Evolutionary conservation across 2,329 filamentous ascomycete species (phyloP).

Genomic region (Corinectria fuckeliana): DNA sequence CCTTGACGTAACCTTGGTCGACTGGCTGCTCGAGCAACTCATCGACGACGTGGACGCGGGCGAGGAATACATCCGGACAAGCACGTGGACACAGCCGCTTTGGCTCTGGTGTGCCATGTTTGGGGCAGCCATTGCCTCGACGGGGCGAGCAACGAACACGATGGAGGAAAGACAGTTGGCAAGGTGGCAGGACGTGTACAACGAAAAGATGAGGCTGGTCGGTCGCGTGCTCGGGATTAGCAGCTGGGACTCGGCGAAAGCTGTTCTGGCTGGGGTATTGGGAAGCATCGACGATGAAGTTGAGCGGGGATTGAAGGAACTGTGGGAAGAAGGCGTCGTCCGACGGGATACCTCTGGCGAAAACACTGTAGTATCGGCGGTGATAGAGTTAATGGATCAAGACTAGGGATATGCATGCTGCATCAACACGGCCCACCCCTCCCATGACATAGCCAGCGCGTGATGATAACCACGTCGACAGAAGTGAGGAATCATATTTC

Average conservation of each 20-base stretch:
- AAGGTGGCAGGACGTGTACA: constrained; percentile 47
- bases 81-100: constrained; percentile 50
- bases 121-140: constrained; percentile 49
- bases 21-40: constrained; percentile 54
- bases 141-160: constrained; percentile 45
- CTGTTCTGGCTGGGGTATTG: constrained; percentile 46
- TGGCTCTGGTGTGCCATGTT: constrained; percentile 57
- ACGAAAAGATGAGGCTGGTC: constrained; percentile 50
- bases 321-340: constrained; percentile 50
- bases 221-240: constrained; percentile 47
- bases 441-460: constrained; percentile 8
- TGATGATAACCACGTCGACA: constrained; percentile 20
- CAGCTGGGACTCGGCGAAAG: constrained; percentile 48
- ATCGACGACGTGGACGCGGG: constrained; percentile 52
- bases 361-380: constrained; percentile 28
- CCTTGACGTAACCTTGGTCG: constrained; percentile 52
- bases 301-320: constrained; percentile 47
- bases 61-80: constrained; percentile 48
- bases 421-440: constrained; percentile 14
- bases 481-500: constrained; percentile 9
- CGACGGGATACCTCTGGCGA: constrained; percentile 22
- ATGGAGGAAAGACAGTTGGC: constrained; percentile 48
- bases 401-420: constrained; percentile 30
- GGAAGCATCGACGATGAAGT: constrained; percentile 50
- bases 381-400: constrained; percentile 36